These are phyloP conservation scores for Boletus subcaerulescens DNA, from an alignment of 768 basidiomycete genomes.

Conservation along the genomic window DNA sequence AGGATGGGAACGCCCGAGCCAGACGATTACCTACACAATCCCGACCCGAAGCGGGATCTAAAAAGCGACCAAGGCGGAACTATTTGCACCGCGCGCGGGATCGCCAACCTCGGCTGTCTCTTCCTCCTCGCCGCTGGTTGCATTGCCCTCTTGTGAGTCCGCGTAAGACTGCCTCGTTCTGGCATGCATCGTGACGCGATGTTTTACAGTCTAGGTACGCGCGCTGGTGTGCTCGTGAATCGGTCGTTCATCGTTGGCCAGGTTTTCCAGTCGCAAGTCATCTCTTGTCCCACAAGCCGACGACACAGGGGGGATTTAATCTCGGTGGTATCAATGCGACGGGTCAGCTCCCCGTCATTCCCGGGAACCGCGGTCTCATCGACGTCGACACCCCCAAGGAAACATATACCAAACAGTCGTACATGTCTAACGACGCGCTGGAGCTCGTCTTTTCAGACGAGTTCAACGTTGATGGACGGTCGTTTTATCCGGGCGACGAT, in stretches of 20 bases:
- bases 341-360: slow-evolving; percentile 55
- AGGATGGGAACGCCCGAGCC: slow-evolving; percentile 46
- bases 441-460: slow-evolving; percentile 78
- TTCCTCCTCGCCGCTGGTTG: slow-evolving; percentile 48
- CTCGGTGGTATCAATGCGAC: slow-evolving; percentile 72
- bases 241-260: neutral
- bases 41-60: slow-evolving; percentile 52
- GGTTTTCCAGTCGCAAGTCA: slow-evolving; percentile 53
- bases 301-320: slow-evolving; percentile 59
- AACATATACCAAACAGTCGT: slow-evolving; percentile 39
- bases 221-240: neutral
- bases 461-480: slow-evolving; percentile 70
- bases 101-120: slow-evolving; percentile 68
- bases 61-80: slow-evolving; percentile 55
- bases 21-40: slow-evolving; percentile 65
- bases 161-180: neutral
- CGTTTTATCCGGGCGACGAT: slow-evolving; percentile 69
- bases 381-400: slow-evolving; percentile 53
- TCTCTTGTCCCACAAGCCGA: slow-evolving; percentile 37
- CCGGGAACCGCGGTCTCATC: slow-evolving; percentile 47
- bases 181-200: neutral
- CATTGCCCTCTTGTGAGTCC: slow-evolving; percentile 56
- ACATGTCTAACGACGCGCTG: slow-evolving; percentile 34
- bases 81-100: slow-evolving; percentile 59
- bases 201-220: slow-evolving; percentile 17